A percentile compares a stretch with the other conserved stretches of the same genome.
phyloP scores from a whole-genome alignment of 163 green algal genomes.

The Coccomyxa subellipsoidea region DNA sequence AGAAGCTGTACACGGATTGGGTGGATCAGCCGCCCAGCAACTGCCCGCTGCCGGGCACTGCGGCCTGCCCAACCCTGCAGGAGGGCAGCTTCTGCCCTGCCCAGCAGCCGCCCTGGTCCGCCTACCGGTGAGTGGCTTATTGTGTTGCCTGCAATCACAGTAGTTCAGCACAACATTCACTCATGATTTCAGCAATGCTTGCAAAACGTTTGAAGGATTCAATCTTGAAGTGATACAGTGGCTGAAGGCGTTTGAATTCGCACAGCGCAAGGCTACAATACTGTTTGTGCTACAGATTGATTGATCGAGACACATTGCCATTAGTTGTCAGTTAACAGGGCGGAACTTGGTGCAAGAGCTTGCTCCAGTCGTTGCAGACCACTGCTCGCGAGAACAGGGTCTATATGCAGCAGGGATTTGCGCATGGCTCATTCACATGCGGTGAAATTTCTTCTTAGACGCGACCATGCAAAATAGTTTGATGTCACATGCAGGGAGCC shows the following conservation, averaged over 20 bases:
- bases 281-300: too few species aligned
- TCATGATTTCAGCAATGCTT: too few species aligned
- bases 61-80: slow-evolving; percentile 4
- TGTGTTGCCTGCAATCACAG: neutral
- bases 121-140: slow-evolving; percentile 14
- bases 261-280: neutral
- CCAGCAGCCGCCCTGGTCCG: slow-evolving; percentile 50
- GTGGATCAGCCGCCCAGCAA: slow-evolving; percentile 10
- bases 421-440: too few species aligned
- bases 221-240: neutral
- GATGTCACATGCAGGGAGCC: slow-evolving; percentile 50
- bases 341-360: too few species aligned
- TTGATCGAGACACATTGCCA: too few species aligned
- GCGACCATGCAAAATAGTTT: too few species aligned
- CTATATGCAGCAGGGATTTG: neutral
- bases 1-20: slow-evolving; percentile 19
- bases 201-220: neutral
- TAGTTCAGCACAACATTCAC: too few species aligned
- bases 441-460: too few species aligned
- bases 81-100: slow-evolving; percentile 26
- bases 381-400: too few species aligned
- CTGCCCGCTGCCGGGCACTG: neutral
- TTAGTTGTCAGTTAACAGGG: too few species aligned
- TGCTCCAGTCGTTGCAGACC: too few species aligned
- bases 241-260: neutral